Conservation (phyloP, 2,329 filamentous ascomycete genomes). For the Botryotinia narcissicola region DNA sequence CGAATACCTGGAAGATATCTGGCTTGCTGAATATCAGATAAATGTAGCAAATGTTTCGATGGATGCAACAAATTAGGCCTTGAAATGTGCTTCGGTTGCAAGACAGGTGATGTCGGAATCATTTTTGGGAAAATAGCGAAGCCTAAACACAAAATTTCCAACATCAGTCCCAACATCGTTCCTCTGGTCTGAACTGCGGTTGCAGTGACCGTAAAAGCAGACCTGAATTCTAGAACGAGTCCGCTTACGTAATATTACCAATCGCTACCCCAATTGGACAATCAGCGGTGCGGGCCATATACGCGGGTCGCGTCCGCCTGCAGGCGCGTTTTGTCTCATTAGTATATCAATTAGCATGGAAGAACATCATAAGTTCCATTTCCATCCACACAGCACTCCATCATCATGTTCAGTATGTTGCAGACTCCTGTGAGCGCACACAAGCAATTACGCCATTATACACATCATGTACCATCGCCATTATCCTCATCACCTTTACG, state of each 20-base stretch:
- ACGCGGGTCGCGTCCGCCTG: constrained; percentile 2
- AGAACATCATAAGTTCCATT: not conserved
- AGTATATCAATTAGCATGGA: not conserved
- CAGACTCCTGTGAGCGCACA: constrained; percentile 12
- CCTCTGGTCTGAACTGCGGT: not conserved
- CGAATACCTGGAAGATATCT: not conserved
- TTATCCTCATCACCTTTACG: constrained; percentile 18
- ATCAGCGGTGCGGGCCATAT: not conserved
- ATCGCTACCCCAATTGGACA: not conserved
- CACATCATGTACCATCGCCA: constrained; percentile 20
- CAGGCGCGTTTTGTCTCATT: not conserved
- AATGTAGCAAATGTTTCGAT: not conserved
- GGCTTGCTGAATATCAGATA: not conserved
- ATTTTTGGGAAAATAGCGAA: not conserved
- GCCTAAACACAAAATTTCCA: not conserved
- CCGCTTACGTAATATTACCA: not conserved
- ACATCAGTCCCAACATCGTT: not conserved
- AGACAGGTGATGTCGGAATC: not conserved
- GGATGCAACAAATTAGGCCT: not conserved
- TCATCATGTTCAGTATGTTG: constrained; percentile 19
- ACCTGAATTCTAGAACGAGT: not conserved
- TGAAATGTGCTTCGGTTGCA: no score
- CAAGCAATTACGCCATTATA: constrained; percentile 18
- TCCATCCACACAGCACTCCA: not conserved
- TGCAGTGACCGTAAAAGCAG: not conserved